phyloP scores from a whole-genome alignment of 805 yeast genomes.

The Scheffersomyces lignosus region DNA sequence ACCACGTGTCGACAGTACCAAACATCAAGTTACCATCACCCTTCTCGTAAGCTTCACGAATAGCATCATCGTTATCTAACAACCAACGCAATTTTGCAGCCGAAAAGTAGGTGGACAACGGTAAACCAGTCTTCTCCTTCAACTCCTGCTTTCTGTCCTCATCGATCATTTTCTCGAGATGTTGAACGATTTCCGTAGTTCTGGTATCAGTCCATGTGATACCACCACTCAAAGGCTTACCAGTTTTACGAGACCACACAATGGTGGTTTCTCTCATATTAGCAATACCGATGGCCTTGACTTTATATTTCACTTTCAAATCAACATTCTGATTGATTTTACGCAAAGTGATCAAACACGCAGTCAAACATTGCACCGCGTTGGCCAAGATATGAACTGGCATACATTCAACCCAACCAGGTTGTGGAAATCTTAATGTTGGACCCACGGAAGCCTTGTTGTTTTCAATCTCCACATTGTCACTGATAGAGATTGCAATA shows the following conservation, averaged over 20 bases:
- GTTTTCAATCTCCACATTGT: conserved; percentile 63
- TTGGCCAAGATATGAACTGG: conserved; percentile 80
- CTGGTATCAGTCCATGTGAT: conserved; percentile 97
- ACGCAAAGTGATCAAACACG: conserved; percentile 58
- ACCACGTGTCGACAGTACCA: conserved; percentile 95
- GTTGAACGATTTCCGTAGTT: conserved; percentile 68
- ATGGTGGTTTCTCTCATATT: conserved; percentile 95
- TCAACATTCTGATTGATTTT: conserved; percentile 54
- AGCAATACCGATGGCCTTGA: conserved; percentile 82
- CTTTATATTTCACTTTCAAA: conserved; percentile 54
- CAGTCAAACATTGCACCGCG: conserved; percentile 76
- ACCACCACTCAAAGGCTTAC: conserved; percentile 80
- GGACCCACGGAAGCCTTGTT: conserved; percentile 55
- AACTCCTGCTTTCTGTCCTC: conserved; percentile 57
- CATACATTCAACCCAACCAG: conserved; percentile 94
- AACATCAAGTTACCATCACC: conserved; percentile 78
- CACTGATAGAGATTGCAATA: conserved; percentile 60
- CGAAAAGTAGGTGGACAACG: conserved; percentile 87
- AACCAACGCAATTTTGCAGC: conserved; percentile 90
- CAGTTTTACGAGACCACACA: conserved; percentile 84
- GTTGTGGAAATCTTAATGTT: conserved; percentile 73
- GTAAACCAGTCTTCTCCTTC: conserved; percentile 74
- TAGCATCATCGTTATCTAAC: conserved; percentile 71
- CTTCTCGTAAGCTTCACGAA: conserved; percentile 64
- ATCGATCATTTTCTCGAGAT: conserved; percentile 54